Conservation (phyloP, 2,329 filamentous ascomycete species). For the Aureobasidium subglaciale region DNA sequence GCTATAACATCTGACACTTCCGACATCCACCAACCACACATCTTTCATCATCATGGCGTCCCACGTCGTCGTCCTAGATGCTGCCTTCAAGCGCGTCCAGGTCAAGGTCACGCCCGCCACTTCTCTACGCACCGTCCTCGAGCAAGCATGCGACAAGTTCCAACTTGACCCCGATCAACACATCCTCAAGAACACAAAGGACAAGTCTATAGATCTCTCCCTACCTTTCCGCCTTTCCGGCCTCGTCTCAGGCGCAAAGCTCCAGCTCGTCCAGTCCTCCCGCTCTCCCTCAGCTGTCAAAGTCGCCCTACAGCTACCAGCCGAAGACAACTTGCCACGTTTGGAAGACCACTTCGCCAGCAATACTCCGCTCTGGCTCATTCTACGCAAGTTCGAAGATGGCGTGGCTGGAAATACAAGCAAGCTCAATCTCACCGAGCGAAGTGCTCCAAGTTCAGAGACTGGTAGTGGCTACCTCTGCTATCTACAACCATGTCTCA, state of each 20-base stretch:
- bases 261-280: conserved; percentile 83
- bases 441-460: conserved; percentile 61
- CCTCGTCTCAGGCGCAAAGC: conserved; percentile 75
- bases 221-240: conserved; percentile 76
- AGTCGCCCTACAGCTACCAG: conserved; percentile 79
- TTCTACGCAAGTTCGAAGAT: conserved; percentile 85
- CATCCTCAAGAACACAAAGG: conserved; percentile 77
- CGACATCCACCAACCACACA: background rate
- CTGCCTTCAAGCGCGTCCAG: conserved; percentile 66
- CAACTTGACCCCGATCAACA: conserved; percentile 66
- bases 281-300: conserved; percentile 79
- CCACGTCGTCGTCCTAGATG: conserved; percentile 81
- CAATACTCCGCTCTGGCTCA: conserved; percentile 79
- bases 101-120: conserved; percentile 79
- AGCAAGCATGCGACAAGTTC: conserved; percentile 81
- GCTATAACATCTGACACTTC: background rate
- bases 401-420: conserved; percentile 47
- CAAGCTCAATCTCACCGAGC: conserved; percentile 72
- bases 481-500: conserved; percentile 80
- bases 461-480: conserved; percentile 65
- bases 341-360: conserved; percentile 81
- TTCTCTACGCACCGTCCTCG: conserved; percentile 74
- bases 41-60: conserved; percentile 62
- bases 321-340: conserved; percentile 60
- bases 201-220: conserved; percentile 79